Evolutionary conservation across 495 filamentous ascomycete species (phyloP), one percentile per base, ranked within the genome.

Genomic region (Apiosordaria backusii): DNA sequence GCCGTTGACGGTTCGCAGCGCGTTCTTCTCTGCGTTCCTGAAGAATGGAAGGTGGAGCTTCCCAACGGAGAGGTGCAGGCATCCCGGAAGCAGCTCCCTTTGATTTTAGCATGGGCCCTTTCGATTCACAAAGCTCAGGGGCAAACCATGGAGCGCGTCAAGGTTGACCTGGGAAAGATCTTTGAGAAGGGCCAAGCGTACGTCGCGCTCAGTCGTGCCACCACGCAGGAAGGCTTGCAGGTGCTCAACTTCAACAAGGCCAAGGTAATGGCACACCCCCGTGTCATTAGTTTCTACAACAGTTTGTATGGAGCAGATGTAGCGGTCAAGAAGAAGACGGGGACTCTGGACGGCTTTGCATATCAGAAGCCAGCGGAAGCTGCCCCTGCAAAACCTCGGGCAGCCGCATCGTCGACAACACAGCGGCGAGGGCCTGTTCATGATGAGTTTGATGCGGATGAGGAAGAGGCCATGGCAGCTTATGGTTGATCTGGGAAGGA

Each of bases 101-200:
- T 99, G 35, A 98, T 98, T 61, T 83, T 99, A 13, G 95, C 95
- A 1, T 98, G 95, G 95, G 96, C 95, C 16, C 79, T 99, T 18
- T 96, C 92, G 2, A 98, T 99, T 67, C 95, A 99, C 81, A 99
- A 99, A 79, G 95, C 96, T 9, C 95, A 99, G 74, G 95, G 95
- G 0, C 96, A 98, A 74, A 98, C 95, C 16, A 81, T 99, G 55
- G 93, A 97, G 72, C 84, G 95, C 18, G 96, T 98, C 58, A 97
- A 96, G 75, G 93, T 99, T 5, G 92, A 98, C 71, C 82, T 99
- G 0, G 92, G 92, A 18, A 89, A 83, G 68, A 92, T 95, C 9
- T 99, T 99, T 71, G 95, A 98, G 76, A 97, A 97, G 75, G 95
- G 95, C 0, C 95, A 93, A 71, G 90, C 88, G 2, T 94, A 94